These are phyloP conservation scores for Proteromonas lacertae DNA, from an alignment of 352 stramenopile species.

Conservation along the genomic window DNA sequence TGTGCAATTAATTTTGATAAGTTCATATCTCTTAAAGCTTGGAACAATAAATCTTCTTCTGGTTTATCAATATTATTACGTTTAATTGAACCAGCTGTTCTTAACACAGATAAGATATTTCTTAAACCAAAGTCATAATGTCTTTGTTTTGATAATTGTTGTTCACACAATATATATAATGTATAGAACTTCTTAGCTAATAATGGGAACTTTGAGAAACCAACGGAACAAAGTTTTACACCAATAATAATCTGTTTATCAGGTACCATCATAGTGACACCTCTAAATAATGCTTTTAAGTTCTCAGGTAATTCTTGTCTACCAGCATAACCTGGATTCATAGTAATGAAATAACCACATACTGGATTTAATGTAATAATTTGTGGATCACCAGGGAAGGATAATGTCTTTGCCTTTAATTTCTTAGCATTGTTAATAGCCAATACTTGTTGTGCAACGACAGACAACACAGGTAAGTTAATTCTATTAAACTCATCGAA, in stretches of 20 bases:
- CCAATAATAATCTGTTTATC: conserved; percentile 69
- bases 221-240: conserved; percentile 51
- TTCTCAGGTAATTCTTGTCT: conserved; percentile 40
- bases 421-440: conserved; percentile 51
- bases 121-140: conserved; percentile 58
- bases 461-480: conserved; percentile 40
- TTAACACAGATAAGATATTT: conserved; percentile 47
- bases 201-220: conserved; percentile 43
- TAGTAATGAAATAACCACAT: conserved; percentile 64
- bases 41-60: conserved; percentile 43
- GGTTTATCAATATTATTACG: conserved; percentile 38
- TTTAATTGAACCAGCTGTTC: conserved; percentile 49
- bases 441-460: conserved; percentile 48
- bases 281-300: conserved; percentile 31
- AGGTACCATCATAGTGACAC: conserved; percentile 55
- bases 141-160: conserved; percentile 51
- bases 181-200: conserved; percentile 59
- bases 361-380: conserved; percentile 38
- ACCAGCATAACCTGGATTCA: conserved; percentile 61
- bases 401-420: conserved; percentile 31
- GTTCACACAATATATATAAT: conserved; percentile 48
- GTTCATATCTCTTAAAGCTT: conserved; percentile 58
- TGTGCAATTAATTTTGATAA: conserved; percentile 50
- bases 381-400: conserved; percentile 49
- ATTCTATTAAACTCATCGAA: conserved; percentile 96